Evolutionary conservation across 495 filamentous ascomycete species (phyloP), one percentile per base, ranked within the genome.

Genomic region (Penicillium argentinense): DNA sequence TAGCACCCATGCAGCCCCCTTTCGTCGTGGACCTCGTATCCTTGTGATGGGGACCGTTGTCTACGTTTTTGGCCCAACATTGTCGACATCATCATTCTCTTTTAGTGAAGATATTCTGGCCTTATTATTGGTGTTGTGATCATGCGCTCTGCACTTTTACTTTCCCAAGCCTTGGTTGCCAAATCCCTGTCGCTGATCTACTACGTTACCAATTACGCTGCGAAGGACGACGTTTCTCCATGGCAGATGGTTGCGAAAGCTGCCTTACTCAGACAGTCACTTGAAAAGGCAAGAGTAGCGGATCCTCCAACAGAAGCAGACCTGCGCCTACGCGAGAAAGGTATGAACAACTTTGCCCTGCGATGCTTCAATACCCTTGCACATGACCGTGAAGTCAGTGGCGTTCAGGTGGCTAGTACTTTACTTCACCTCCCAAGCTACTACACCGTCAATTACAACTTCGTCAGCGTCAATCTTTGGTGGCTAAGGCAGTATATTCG

Each of bases 121-220:
- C n/a, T n/a, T n/a, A n/a, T n/a, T n/a, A n/a, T n/a, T n/a, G n/a
- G n/a, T n/a, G n/a, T n/a, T n/a, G n/a, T n/a, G n/a, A n/a, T n/a
- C n/a, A n/a, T n/a, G n/a, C n/a, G n/a, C n/a, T n/a, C n/a, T n/a
- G n/a, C n/a, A n/a, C n/a, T n/a, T n/a, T n/a, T n/a, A n/a, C n/a
- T n/a, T n/a, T n/a, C n/a, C n/a, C n/a, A n/a, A n/a, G n/a, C n/a
- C n/a, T n/a, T n/a, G 1, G 42, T 36, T 1, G 34, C 36, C 9
- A 58, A 58, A 24, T 29, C 51, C 1, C 27, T 49, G 32, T 37
- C 43, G 9, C 23, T 45, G 7, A 21, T 58, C 13, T 58, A 58
- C 38, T 58, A 58, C 23, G 41, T 58, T 7, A 58, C 54, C 6
- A 58, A 58, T 25, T 58, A 58, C 21, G 39, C 38, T 2, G 49